phyloP scores from a whole-genome alignment of 2,329 filamentous ascomycete genomes.

The Bertia moriformis region DNA sequence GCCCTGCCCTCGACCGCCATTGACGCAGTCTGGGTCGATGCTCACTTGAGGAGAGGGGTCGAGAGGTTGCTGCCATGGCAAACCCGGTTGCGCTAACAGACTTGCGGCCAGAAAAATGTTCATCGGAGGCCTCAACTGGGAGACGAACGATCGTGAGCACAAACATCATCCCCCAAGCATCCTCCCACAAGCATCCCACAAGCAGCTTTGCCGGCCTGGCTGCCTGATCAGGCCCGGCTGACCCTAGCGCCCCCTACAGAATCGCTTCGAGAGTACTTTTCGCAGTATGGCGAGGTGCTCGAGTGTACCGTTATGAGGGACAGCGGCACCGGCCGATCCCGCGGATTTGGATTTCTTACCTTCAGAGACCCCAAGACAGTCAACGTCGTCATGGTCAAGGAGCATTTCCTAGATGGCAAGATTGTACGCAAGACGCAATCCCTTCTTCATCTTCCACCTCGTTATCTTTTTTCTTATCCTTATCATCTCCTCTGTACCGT shows the following conservation, averaged over 20 bases:
- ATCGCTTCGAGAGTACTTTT: conserved; percentile 91
- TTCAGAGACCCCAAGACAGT: conserved; percentile 97
- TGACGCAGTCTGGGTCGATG: too few species aligned
- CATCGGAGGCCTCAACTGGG: conserved; percentile 96
- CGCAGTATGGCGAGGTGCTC: conserved; percentile 89
- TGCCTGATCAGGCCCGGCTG: too few species aligned
- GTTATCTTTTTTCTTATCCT: conserved; percentile 5
- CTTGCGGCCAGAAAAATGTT: conserved; percentile 79
- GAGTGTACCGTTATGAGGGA: conserved; percentile 99
- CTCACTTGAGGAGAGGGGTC: too few species aligned
- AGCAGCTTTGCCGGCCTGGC: too few species aligned
- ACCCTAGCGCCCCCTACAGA: conserved; percentile 44
- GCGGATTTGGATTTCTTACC: conserved; percentile 93
- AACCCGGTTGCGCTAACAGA: too few species aligned
- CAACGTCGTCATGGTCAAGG: conserved; percentile 99
- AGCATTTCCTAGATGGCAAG: conserved; percentile 94
- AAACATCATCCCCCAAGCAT: conserved; percentile 7
- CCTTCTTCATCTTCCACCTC: conserved; percentile 4
- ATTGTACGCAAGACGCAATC: conserved; percentile 48
- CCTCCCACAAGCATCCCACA: conserved; percentile 1
- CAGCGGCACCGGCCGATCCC: conserved; percentile 78
- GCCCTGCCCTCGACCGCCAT: too few species aligned
- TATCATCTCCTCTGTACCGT: conserved; percentile 4
- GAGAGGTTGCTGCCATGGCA: too few species aligned
- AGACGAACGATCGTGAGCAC: conserved; percentile 96